Evolutionary conservation across 2,329 filamentous ascomycete species (phyloP).

Genomic region (Hypocrella siamensis): DNA sequence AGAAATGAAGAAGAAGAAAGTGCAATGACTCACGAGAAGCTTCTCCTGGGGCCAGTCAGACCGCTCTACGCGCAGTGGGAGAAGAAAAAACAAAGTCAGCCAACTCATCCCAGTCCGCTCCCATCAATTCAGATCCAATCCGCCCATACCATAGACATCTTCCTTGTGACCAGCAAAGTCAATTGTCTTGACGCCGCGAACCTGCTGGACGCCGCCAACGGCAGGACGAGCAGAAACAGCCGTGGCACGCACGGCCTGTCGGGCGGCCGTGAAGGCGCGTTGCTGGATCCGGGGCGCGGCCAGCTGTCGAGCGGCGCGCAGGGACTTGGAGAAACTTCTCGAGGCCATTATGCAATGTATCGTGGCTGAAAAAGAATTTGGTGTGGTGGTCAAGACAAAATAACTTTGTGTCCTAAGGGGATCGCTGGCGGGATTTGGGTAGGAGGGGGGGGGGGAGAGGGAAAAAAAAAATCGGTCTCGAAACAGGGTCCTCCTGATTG

Average conservation of each 20-base stretch:
- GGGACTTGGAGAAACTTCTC: slow-evolving; percentile 53
- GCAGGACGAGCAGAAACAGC: slow-evolving; percentile 32
- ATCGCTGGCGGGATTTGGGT: too few relatives aligned
- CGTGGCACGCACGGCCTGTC: slow-evolving; percentile 35
- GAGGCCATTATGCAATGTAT: slow-evolving; percentile 58
- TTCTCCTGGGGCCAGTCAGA: slow-evolving; percentile 97
- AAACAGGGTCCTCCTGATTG: too few relatives aligned
- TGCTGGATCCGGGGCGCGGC: slow-evolving; percentile 42
- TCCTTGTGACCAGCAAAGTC: slow-evolving; percentile 96
- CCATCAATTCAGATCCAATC: not conserved
- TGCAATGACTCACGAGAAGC: slow-evolving; percentile 59
- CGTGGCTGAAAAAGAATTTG: too few relatives aligned
- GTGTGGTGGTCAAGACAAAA: too few relatives aligned
- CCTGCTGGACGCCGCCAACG: slow-evolving; percentile 48
- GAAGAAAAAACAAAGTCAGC: slow-evolving; percentile 2
- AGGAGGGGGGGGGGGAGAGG: too few relatives aligned
- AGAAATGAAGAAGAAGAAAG: too few relatives aligned
- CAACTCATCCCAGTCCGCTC: slow-evolving; percentile 3
- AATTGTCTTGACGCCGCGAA: slow-evolving; percentile 91
- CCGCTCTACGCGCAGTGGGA: slow-evolving; percentile 50
- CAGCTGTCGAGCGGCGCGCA: slow-evolving; percentile 47
- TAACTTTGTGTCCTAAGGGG: too few relatives aligned
- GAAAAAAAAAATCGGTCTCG: too few relatives aligned
- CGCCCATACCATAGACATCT: slow-evolving; percentile 66
- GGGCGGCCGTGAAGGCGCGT: slow-evolving; percentile 46